Conservation (phyloP, 192 early-diverging fungal genomes). For the Haplosporangium gracile region DNA sequence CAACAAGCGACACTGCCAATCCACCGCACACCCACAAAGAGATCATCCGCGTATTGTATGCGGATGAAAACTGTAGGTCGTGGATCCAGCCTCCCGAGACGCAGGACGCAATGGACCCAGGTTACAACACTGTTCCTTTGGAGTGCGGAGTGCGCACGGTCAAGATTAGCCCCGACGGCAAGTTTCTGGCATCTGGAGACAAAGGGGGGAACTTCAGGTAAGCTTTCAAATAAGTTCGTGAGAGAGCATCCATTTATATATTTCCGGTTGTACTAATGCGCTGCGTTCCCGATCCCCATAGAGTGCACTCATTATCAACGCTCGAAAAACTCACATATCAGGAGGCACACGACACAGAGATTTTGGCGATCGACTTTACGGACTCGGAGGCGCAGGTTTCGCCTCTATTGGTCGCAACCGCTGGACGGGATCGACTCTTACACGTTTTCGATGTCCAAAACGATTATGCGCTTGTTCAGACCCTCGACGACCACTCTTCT, state of each 20-base stretch:
- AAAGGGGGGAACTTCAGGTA: conserved; percentile 77
- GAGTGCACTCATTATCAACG: conserved; percentile 71
- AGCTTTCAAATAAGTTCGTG: not conserved
- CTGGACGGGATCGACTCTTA: conserved; percentile 80
- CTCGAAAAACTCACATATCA: conserved; percentile 73
- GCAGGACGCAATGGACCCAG: conserved; percentile 43
- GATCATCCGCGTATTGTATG: conserved; percentile 46
- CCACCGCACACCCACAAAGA: conserved; percentile 25
- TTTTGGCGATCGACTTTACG: conserved; percentile 82
- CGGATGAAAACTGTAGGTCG: conserved; percentile 41
- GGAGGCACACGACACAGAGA: conserved; percentile 85
- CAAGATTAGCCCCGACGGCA: conserved; percentile 73
- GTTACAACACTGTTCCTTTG: conserved; percentile 47
- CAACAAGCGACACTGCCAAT: not conserved
- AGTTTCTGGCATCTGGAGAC: conserved; percentile 79
- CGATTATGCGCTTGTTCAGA: conserved; percentile 76
- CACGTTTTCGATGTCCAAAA: conserved; percentile 79
- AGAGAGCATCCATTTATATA: not conserved
- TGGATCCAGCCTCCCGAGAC: conserved; percentile 39
- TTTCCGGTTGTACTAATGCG: not conserved
- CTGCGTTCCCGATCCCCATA: conserved; percentile 2
- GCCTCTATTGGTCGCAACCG: conserved; percentile 75
- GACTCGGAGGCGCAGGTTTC: conserved; percentile 45
- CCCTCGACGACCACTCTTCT: conserved; percentile 88
- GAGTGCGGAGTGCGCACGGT: conserved; percentile 78